These are phyloP conservation scores for Crotalaria pallida DNA, from an alignment of 306 rosid genomes.

Conservation along the genomic window DNA sequence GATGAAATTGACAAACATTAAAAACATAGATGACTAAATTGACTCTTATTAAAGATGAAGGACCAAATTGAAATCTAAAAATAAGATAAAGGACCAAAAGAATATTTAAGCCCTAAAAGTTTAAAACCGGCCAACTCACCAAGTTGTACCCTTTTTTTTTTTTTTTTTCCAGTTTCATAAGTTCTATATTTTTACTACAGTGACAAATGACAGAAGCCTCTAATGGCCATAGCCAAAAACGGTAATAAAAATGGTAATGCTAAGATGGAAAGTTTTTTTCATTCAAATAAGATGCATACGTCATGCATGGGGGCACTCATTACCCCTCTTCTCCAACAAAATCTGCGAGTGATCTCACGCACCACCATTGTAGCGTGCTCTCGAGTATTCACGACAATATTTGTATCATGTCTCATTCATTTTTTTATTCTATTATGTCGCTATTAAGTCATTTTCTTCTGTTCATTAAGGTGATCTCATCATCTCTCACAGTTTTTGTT, in stretches of 20 bases:
- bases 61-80: too few species aligned
- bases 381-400: neutral
- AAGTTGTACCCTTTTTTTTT: too few species aligned
- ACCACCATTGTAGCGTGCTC: neutral
- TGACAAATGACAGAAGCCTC: conserved; percentile 13
- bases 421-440: neutral
- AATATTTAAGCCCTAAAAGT: too few species aligned
- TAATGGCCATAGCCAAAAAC: neutral
- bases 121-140: too few species aligned
- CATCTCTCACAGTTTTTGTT: too few species aligned
- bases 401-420: neutral
- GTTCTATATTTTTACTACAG: neutral
- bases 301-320: neutral
- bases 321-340: neutral
- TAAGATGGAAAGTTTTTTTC: conserved; percentile 9
- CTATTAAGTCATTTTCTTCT: neutral
- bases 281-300: neutral
- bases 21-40: too few species aligned
- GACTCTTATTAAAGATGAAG: too few species aligned
- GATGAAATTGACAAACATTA: too few species aligned
- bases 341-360: conserved; percentile 27
- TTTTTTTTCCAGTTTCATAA: too few species aligned
- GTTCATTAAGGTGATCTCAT: too few species aligned
- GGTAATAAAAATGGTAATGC: too few species aligned
- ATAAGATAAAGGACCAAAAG: too few species aligned